Percentiles rank a stretch among this genome's conserved stretches.
Evolutionary conservation across 768 basidiomycete genomes (phyloP).

Genomic region (Suillus alpinus): DNA sequence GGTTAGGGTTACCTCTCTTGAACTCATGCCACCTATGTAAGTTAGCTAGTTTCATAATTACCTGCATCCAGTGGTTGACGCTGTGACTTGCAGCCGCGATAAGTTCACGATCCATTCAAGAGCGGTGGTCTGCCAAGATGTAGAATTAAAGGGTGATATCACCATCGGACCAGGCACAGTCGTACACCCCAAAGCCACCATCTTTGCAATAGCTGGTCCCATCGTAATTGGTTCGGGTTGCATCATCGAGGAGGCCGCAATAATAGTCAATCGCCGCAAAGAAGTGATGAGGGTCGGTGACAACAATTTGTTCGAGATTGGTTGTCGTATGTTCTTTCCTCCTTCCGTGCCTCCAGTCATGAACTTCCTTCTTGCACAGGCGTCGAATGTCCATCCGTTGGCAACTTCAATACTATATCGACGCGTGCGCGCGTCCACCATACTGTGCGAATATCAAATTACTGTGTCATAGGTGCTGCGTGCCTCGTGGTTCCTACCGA

Average conservation of each 20-base stretch:
- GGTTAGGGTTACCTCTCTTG: slow-evolving; percentile 8
- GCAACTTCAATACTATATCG: slow-evolving; percentile 82
- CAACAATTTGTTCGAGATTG: slow-evolving; percentile 92
- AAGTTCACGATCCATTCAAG: slow-evolving; percentile 89
- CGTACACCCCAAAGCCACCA: slow-evolving; percentile 91
- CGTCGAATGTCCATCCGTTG: slow-evolving; percentile 82
- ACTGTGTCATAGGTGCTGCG: slow-evolving; percentile 81
- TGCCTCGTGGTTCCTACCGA: slow-evolving; percentile 78
- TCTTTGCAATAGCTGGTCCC: slow-evolving; percentile 87
- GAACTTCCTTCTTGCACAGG: slow-evolving; percentile 42
- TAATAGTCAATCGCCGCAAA: slow-evolving; percentile 88
- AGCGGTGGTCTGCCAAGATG: slow-evolving; percentile 89
- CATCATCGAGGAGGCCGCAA: slow-evolving; percentile 88
- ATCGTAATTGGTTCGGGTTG: slow-evolving; percentile 87
- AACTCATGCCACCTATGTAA: slow-evolving; percentile 30
- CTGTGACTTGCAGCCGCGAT: slow-evolving; percentile 58
- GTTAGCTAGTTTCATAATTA: slow-evolving; percentile 1
- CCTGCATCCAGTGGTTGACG: neutral
- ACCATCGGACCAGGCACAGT: slow-evolving; percentile 91
- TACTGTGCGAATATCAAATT: slow-evolving; percentile 72
- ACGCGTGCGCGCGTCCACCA: slow-evolving; percentile 83
- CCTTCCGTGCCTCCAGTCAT: neutral
- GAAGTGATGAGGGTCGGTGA: slow-evolving; percentile 93
- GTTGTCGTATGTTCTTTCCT: slow-evolving; percentile 65
- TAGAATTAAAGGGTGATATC: slow-evolving; percentile 91